These are phyloP conservation scores for Monilinia fructicola DNA, from an alignment of 2,329 filamentous ascomycete genomes.

Conservation along the genomic window DNA sequence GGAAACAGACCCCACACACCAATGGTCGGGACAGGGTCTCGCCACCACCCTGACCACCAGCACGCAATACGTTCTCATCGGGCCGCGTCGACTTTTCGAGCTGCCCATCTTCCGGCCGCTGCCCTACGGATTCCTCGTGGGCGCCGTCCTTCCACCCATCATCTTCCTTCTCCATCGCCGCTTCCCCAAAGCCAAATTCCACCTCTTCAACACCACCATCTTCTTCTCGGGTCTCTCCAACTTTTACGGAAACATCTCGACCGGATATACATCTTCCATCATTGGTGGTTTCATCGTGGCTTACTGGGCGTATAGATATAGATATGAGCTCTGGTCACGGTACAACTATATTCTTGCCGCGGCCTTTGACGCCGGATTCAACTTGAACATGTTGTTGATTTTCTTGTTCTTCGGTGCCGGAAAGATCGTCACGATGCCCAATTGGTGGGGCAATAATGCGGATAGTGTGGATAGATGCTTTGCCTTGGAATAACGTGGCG, in stretches of 20 bases:
- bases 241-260: constrained; percentile 63
- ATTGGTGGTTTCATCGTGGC: constrained; percentile 62
- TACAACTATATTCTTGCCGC: constrained; percentile 63
- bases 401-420: constrained; percentile 59
- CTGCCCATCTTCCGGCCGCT: constrained; percentile 49
- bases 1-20: constrained; percentile 54
- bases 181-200: constrained; percentile 53
- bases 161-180: constrained; percentile 52
- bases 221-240: constrained; percentile 56
- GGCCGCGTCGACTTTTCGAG: constrained; percentile 51
- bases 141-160: constrained; percentile 47
- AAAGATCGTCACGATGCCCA: constrained; percentile 58
- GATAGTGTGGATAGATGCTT: constrained; percentile 59
- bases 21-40: constrained; percentile 60
- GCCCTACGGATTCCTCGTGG: constrained; percentile 55
- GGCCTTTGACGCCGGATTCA: constrained; percentile 62
- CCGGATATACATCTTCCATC: constrained; percentile 56
- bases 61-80: constrained; percentile 60
- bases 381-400: constrained; percentile 60
- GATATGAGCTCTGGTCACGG: constrained; percentile 57
- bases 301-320: constrained; percentile 56
- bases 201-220: constrained; percentile 61
- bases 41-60: constrained; percentile 53
- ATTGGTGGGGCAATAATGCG: constrained; percentile 63
- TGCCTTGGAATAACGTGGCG: constrained; percentile 42